Conservation (phyloP, 495 filamentous ascomycete genomes). For the Jackrogersella multiformis region DNA sequence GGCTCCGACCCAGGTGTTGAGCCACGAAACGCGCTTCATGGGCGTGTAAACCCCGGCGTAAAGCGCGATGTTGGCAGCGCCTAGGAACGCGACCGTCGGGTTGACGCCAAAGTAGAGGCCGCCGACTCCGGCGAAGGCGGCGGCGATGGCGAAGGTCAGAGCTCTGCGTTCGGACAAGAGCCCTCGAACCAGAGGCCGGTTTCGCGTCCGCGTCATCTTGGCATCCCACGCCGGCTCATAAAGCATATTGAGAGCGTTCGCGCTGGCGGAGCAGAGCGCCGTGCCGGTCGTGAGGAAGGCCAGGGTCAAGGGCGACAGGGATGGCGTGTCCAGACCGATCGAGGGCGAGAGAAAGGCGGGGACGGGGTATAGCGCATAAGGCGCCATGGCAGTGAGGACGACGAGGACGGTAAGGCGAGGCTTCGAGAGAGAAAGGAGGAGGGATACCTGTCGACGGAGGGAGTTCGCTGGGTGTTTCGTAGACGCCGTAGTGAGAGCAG, state of each 20-base stretch:
- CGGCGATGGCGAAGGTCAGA: constrained; percentile 76
- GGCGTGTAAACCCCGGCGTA: constrained; percentile 95
- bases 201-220: constrained; percentile 89
- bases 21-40: constrained; percentile 82
- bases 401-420: constrained; percentile 92
- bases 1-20: constrained; percentile 97
- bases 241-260: constrained; percentile 97
- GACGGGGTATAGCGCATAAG: constrained; percentile 93
- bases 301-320: constrained; percentile 87
- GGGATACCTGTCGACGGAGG: constrained; percentile 77
- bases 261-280: constrained; percentile 81
- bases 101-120: constrained; percentile 90
- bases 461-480: constrained; percentile 73
- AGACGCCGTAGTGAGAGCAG: constrained; percentile 76
- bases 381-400: constrained; percentile 87
- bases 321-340: constrained; percentile 74
- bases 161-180: constrained; percentile 81
- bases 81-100: constrained; percentile 87
- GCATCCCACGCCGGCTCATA: constrained; percentile 91
- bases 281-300: constrained; percentile 92
- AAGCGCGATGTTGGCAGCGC: constrained; percentile 82
- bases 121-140: constrained; percentile 70
- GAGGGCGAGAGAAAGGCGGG: constrained; percentile 76
- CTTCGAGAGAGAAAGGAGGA: constrained; percentile 91
- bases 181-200: constrained; percentile 86